Evolutionary conservation across 2,329 filamentous ascomycete species (phyloP), one percentile per base, ranked within the genome.

Genomic region (Aspergillus pseudotamarii): DNA sequence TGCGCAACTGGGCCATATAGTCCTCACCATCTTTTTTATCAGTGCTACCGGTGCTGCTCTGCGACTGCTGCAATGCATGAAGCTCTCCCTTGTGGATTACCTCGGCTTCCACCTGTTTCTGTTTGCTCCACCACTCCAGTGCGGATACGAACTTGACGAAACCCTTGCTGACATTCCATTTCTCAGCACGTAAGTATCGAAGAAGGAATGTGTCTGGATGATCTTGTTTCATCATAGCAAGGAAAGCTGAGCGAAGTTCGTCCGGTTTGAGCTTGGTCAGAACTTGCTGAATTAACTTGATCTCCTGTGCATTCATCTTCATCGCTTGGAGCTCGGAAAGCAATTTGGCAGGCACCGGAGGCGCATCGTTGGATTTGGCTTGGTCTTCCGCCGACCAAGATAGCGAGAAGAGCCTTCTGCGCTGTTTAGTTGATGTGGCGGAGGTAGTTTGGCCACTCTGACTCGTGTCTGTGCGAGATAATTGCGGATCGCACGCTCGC

Each of bases 121-220:
- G 91, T 36, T 87, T 85, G 41, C 87, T 81, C 62, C 94, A 88
- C 94, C 94, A 98, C 75, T 92, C 89, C 86, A 98, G 91, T 0
- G 94, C 94, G 3, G 91, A 91, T 51, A 97, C 85, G 78, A 97
- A 83, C 94, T 98, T 98, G 66, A 95, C 86, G 36, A 97, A 85
- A 1, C 94, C 94, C 76, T 92, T 92, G 51, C 95, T 89, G 4
- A 96, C 89, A 72, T 98, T 92, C 94, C 94, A 98, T 78, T 96
- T 96, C 48, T 93, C 85, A 26, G 93, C 93, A 56, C 93, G 85
- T 57, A 96, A 81, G 76, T 95, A 96, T 45, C 93, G 88, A 57
- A 96, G 81, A 21, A 94, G 80, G 32, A 96, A 81, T 1, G 89
- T 91, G 78, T 98, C 95, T 0, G 94, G 94, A 74, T 97, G 88